Evolutionary conservation across 352 stramenopile species (phyloP), one percentile per base, ranked within the genome.

Genomic region (Lagenidium giganteum): DNA sequence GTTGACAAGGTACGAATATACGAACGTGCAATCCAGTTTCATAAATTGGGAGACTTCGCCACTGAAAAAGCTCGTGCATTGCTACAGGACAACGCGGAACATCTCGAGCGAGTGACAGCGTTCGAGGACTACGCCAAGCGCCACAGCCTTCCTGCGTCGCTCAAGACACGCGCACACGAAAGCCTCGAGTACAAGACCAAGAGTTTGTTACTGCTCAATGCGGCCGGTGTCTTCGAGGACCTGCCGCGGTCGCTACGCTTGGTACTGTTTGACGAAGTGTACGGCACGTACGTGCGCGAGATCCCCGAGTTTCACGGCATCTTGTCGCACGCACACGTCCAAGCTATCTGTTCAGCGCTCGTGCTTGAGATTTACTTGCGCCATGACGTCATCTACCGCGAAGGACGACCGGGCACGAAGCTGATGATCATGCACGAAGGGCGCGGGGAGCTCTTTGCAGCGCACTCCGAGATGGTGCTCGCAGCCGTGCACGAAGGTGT

Each of bases 51-150:
- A n/a, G n/a, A n/a, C n/a, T n/a, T n/a, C n/a, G n/a, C n/a, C n/a
- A n/a, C n/a, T n/a, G n/a, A n/a, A n/a, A n/a, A n/a, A n/a, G n/a
- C n/a, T n/a, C n/a, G n/a, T n/a, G n/a, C n/a, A n/a, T n/a, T n/a
- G n/a, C n/a, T n/a, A n/a, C 81, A 83, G 44, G 55, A 77, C 3
- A 59, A 54, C 5, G 81, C 82, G 22, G 55, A 77, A 39, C 64
- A 57, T 51, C 49, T 71, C 22, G 64, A 70, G 17, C 71, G 66
- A 0, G 32, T 81, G 13, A 69, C 83, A 34, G 66, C 78, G 29
- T 86, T 89, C 25, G 64, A 87, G 18, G 70, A 85, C 40, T 89
- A 85, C 45, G 70, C 76, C 7, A 83, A 78, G 41, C 69, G 70
- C 28, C 63, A 67, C 26, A 63, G 61, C 1, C 40, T 89, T 3